Base-by-base conservation (phyloP, 495 filamentous ascomycete genomes). In the Lasiosphaeria miniovina region DNA sequence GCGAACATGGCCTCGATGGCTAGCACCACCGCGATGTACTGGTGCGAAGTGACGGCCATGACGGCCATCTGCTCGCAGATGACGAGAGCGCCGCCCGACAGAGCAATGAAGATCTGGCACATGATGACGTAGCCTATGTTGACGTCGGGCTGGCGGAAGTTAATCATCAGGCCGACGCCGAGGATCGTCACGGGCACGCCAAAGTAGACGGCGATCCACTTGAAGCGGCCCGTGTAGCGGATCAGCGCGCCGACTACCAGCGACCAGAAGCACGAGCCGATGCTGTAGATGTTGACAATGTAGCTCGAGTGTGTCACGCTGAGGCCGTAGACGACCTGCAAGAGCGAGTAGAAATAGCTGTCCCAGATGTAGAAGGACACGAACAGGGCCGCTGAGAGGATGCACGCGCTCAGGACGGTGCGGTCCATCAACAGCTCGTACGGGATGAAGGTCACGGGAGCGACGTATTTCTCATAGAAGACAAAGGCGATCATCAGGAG, bases 81-180 rank as follows among this genome's bases (percentile, higher is more conserved):
- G 54, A 89, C 82, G 14, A 80, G 69, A 33, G 74, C 72, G 32
- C 80, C 80, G 33, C 86, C 88, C 12, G 79, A 77, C 55, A 93
- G 83, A 34, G 88, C 85, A 63, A 91, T 90, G 73, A 91, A 87
- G 68, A 92, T 88, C 72, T 92, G 86, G 65, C 83, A 87, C 85
- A 90, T 90, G 73, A 91, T 73, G 10, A 90, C 67, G 69, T 82
- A 87, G 36, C 82, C 82, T 55, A 89, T 81, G 43, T 76, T 64
- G 24, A 73, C 68, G 45, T 81, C 75, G 4, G 76, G 71, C 45
- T 76, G 70, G 38, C 88, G 85, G 80, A 90, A 91, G 61, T 89
- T 75, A 61, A 92, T 89, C 82, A 91, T 85, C n/a, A 92, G 77
- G 4, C 85, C 88, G 9, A 86, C 78, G 24, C 86, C 88, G 75